A percentile compares a stretch with the other conserved stretches of the same genome.
Conservation (phyloP, 345 rosid species). For the Salix viminalis region DNA sequence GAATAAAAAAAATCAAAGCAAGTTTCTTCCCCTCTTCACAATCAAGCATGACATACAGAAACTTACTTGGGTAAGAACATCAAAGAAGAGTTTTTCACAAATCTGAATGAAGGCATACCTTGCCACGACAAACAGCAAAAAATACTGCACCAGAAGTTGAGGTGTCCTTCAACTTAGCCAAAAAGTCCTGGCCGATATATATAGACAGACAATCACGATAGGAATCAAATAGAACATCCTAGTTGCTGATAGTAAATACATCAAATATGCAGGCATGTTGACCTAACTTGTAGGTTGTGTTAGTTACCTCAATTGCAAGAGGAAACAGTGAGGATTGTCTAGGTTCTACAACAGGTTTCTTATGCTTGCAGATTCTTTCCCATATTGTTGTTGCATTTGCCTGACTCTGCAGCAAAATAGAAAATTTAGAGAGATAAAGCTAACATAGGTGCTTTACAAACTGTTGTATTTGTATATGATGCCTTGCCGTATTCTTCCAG, state of each 20-base stretch:
- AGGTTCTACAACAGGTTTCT: conserved; percentile 92
- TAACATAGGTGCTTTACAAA: conserved; percentile 14
- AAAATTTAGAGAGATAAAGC: conserved; percentile 6
- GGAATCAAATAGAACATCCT: background rate
- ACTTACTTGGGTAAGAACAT: conserved; percentile 8
- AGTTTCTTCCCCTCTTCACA: background rate
- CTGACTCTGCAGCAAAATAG: conserved; percentile 44
- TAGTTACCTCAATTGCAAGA: conserved; percentile 62
- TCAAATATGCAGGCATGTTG: conserved; percentile 4
- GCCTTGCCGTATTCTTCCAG: conserved; percentile 79
- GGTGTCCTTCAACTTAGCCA: conserved; percentile 72
- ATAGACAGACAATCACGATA: background rate
- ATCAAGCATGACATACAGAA: background rate
- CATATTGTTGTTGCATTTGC: conserved; percentile 65
- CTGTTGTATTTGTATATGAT: conserved; percentile 13
- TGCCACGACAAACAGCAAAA: conserved; percentile 98
- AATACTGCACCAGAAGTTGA: conserved; percentile 76
- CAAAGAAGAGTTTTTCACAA: conserved; percentile 6
- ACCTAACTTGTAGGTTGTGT: conserved; percentile 10
- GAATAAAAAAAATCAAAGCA: background rate
- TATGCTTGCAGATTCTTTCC: conserved; percentile 94
- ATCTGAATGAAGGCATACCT: conserved; percentile 47
- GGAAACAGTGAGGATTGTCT: conserved; percentile 79
- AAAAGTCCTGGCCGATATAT: conserved; percentile 53
- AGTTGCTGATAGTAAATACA: background rate